Base-by-base conservation (phyloP, 2,329 filamentous ascomycete genomes). In the Tolypocladium capitatum region DNA sequence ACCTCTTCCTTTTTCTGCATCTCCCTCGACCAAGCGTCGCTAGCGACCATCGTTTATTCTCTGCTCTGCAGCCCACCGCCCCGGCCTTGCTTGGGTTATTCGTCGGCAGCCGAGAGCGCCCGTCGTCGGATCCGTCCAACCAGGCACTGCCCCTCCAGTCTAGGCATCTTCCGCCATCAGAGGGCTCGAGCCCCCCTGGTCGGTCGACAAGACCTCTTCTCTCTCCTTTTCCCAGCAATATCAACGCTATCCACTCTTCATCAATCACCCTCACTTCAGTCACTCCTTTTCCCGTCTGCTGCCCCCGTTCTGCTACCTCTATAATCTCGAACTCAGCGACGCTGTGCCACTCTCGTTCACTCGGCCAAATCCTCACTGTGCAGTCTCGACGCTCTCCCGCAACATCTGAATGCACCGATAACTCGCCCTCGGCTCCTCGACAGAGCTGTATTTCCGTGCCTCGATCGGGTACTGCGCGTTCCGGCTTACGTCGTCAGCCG, bases 241-340 rank as follows among this genome's bases (percentile, higher is more conserved):
- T 65, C 62, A 58, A 59, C 55, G 53, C 57, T 59, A 60, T 64
- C 62, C 63, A 64, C 62, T 62, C 43, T 16, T 46, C 43, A 43
- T 46, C 47, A 48, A 59, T 63, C 62, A 59, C 62, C 51, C 61
- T 66, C 61, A 64, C 61, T 62, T 60, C 58, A 66, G 64, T 67
- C 64, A 63, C 62, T 65, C 63, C 59, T 64, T 67, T 64, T 58
- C 55, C 54, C 54, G 53, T 52, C 57, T 53, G 27, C 41, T 33
- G 32, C 47, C n/a, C n/a, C 41, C 41, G 27, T 43, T 40, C 33
- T 14, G 43, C 20, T 45, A 4, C 24, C 31, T 38, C 32, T 41
- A 21, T 30, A 27, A 44, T 51, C 53, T 53, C 51, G 52, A 56
- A 56, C 46, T 45, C 52, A 24, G 24, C 47, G 34, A 48, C 33